phyloP scores from a whole-genome alignment of 1,284 basidiomycete species.

The Tremellales sp. region DNA sequence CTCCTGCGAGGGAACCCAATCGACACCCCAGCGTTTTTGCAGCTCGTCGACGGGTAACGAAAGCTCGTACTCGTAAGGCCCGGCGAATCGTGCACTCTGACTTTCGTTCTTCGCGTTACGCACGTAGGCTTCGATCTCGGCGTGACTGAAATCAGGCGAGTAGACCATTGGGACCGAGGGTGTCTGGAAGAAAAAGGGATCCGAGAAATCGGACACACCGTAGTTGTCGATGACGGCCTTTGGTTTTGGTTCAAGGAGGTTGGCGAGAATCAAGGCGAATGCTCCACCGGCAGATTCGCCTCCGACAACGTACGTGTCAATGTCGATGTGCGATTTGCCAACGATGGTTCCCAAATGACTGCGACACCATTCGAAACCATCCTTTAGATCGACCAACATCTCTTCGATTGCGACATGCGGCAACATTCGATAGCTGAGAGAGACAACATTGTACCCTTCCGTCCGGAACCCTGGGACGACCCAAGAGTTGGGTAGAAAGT shows the following conservation, averaged over 20 bases:
- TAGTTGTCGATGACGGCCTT: not conserved
- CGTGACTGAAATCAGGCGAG: too few species aligned
- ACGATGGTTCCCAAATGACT: slow-evolving; percentile 10
- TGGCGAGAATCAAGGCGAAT: too few species aligned
- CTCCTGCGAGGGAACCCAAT: not conserved
- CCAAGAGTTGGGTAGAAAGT: slow-evolving; percentile 19
- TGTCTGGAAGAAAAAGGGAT: too few species aligned
- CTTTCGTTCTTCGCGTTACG: too few species aligned
- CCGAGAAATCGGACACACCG: not conserved
- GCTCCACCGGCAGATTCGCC: slow-evolving; percentile 34
- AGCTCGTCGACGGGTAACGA: too few species aligned
- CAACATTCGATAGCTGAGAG: slow-evolving; percentile 28
- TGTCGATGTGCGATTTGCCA: slow-evolving; percentile 10
- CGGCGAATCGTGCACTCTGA: too few species aligned
- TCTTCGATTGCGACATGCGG: slow-evolving; percentile 28
- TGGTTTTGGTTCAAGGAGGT: not conserved
- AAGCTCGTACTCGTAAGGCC: too few species aligned
- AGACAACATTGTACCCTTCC: slow-evolving; percentile 29
- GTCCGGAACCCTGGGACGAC: slow-evolving; percentile 20
- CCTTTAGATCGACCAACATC: slow-evolving; percentile 20
- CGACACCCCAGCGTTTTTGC: too few species aligned
- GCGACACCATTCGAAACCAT: slow-evolving; percentile 21
- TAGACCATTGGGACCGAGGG: too few species aligned
- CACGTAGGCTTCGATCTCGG: too few species aligned
- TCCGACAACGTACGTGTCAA: slow-evolving; percentile 21